Evolutionary conservation across 768 basidiomycete genomes (phyloP).

Genomic region (Rhizopogon roseolus): DNA sequence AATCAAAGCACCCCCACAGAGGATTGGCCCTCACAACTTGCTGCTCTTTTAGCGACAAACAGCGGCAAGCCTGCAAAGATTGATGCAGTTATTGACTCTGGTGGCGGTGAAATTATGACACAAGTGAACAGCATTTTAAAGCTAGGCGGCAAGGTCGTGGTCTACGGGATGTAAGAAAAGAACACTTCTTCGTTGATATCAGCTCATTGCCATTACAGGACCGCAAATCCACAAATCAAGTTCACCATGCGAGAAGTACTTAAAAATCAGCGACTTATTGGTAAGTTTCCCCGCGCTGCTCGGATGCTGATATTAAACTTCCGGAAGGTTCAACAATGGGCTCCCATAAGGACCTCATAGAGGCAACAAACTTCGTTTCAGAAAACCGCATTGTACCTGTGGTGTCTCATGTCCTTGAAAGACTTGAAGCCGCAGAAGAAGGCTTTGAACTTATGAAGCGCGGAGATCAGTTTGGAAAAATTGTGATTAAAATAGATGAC

Average conservation of each 20-base stretch:
- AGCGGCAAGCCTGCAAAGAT: conserved; percentile 29
- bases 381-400: conserved; percentile 66
- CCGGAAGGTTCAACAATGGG: conserved; percentile 69
- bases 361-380: conserved; percentile 66
- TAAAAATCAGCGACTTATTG: conserved; percentile 68
- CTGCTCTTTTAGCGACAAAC: conserved; percentile 32
- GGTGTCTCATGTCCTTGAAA: conserved; percentile 65
- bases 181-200: background rate
- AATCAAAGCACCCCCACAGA: conserved; percentile 28
- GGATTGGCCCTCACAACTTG: conserved; percentile 50
- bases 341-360: conserved; percentile 65
- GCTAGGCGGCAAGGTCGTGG: conserved; percentile 52
- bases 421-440: conserved; percentile 57
- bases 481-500: conserved; percentile 49
- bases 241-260: conserved; percentile 80
- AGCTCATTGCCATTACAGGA: conserved; percentile 38
- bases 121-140: conserved; percentile 47
- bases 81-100: conserved; percentile 66
- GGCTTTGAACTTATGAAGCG: conserved; percentile 65
- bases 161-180: conserved; percentile 58
- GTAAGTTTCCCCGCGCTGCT: conserved; percentile 31
- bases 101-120: conserved; percentile 59
- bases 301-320: background rate
- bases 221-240: conserved; percentile 49
- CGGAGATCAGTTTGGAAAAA: conserved; percentile 75